Base-by-base conservation (phyloP, 192 early-diverging fungal species). In the Haplosporangium gracile region DNA sequence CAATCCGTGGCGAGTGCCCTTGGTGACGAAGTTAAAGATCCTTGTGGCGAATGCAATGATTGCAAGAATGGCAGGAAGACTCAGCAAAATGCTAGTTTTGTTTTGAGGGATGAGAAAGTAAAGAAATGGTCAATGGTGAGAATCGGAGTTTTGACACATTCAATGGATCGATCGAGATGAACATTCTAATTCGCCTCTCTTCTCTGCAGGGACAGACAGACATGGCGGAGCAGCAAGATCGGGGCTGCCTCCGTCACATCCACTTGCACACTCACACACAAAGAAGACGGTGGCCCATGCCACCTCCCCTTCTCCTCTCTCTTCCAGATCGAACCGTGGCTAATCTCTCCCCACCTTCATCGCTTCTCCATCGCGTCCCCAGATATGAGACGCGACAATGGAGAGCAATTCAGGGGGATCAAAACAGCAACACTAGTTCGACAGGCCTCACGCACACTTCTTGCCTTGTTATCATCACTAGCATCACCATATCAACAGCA, bases 321-420 rank as follows among this genome's bases (percentile, higher is more conserved):
- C 22, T 26, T 26, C 55, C n/a, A 24, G 8, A 10, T 26, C 55
- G 55, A 57, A 26, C 16, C 1, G 22, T 4, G 22, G 55, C 55
- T 26, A 57, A 57, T 57, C 55, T 57, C 55, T 57, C 55, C 55
- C n/a, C 55, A 51, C 55, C 55, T 57, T 57, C 55, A 57, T 57
- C n/a, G 6, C 8, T 7, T 10, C 55, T 7, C 18, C 22, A 26
- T 26, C 55, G 5, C 69, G 72, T 74, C 11, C 22, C 34, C 11
- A 74, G 45, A 38, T 26, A 53, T 15, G 45, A 74, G 32, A 57
- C 24, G 22, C 74, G 9, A 75, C 53, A 26, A 51, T 10, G n/a
- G 55, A 57, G 39, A 39, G 36, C 39, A 38, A 40, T n/a, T 70
- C 18, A 13, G 36, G 22, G 26, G 26, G 40, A 53, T 32, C 34